A percentile compares a stretch with the other conserved stretches of the same genome.
These are phyloP conservation scores for Thamnidium elegans DNA, from an alignment of 192 early-diverging fungal species.

Conservation along the genomic window DNA sequence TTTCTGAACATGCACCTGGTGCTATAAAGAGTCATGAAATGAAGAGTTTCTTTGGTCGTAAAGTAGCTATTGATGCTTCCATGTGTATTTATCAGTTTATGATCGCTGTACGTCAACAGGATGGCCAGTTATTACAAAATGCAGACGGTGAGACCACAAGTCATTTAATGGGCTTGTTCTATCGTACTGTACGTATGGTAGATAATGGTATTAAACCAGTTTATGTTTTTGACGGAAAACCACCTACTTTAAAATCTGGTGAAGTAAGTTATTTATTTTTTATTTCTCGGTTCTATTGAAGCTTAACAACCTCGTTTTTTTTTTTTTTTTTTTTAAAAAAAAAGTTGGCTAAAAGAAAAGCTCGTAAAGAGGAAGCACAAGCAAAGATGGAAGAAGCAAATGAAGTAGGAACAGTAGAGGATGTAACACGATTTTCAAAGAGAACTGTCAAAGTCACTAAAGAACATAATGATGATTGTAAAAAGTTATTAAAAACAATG, in stretches of 20 bases:
- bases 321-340: too few species aligned
- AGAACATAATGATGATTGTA: conserved; percentile 93
- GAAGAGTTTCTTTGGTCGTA: conserved; percentile 88
- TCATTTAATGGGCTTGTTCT: conserved; percentile 96
- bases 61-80: conserved; percentile 96
- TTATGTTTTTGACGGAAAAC: conserved; percentile 99
- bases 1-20: conserved; percentile 84
- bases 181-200: conserved; percentile 94
- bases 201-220: conserved; percentile 95
- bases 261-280: conserved; percentile 57
- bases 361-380: conserved; percentile 68
- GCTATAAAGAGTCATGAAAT: conserved; percentile 83
- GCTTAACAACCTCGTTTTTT: neutral
- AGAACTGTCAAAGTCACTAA: conserved; percentile 89
- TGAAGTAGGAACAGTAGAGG: conserved; percentile 72
- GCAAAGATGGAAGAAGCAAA: conserved; percentile 67
- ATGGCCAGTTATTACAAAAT: conserved; percentile 87
- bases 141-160: conserved; percentile 92
- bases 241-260: conserved; percentile 86
- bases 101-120: conserved; percentile 86
- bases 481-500: conserved; percentile 82
- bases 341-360: conserved; percentile 69
- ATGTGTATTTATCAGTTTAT: conserved; percentile 99
- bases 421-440: conserved; percentile 82
- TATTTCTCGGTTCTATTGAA: too few species aligned